A percentile compares a stretch with the other conserved stretches of the same genome.
These are phyloP conservation scores for Talaromyces verruculosus DNA, from an alignment of 2,329 filamentous ascomycete species.

Conservation along the genomic window DNA sequence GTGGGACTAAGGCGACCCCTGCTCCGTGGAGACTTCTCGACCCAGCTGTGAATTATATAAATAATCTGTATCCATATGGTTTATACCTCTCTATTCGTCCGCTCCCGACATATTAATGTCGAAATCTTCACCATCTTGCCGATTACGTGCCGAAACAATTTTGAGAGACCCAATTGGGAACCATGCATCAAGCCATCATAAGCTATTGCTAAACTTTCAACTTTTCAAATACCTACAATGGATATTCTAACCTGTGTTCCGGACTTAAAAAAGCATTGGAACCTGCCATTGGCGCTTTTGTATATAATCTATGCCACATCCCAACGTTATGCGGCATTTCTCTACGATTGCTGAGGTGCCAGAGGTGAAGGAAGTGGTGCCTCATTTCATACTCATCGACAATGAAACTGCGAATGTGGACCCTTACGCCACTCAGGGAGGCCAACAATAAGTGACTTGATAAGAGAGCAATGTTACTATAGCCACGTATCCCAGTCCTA, in stretches of 20 bases:
- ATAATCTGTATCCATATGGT: too few relatives aligned
- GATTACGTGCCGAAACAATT: background rate
- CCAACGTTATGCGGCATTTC: background rate
- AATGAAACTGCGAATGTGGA: background rate
- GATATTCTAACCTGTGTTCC: too few relatives aligned
- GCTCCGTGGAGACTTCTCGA: background rate
- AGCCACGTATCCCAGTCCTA: too few relatives aligned
- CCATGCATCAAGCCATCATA: too few relatives aligned
- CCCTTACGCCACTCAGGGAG: background rate
- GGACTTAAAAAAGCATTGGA: too few relatives aligned
- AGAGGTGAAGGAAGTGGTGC: background rate
- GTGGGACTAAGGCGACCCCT: background rate
- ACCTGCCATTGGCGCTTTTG: too few relatives aligned
- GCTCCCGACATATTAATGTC: background rate
- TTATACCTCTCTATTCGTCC: too few relatives aligned
- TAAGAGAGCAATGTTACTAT: background rate
- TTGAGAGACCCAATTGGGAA: background rate
- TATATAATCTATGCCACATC: background rate
- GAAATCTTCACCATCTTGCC: background rate
- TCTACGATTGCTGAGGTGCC: background rate
- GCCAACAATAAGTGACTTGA: background rate
- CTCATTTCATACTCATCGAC: background rate
- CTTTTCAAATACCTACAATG: too few relatives aligned
- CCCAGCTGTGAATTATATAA: background rate
- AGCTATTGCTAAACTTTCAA: too few relatives aligned